Base-by-base conservation (phyloP, 495 filamentous ascomycete species). In the Lophiostoma macrostomum region DNA sequence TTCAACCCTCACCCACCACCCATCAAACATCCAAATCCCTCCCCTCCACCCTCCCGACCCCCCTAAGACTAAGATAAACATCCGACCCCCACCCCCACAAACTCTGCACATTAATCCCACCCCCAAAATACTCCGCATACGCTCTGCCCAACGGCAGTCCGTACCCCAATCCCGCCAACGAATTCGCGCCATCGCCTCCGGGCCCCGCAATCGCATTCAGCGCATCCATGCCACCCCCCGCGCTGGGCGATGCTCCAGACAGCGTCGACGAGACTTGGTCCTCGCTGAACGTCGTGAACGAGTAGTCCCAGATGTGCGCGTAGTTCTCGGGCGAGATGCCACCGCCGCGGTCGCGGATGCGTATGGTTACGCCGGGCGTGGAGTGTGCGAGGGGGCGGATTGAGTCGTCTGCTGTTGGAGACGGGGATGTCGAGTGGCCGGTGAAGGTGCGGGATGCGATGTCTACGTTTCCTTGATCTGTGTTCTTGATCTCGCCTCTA, bases 61-160 rank as follows among this genome's bases (percentile, higher is more conserved):
- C 93, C 67, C 89, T 87, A 60, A 98, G 64, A 34, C 79, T 85
- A 50, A 91, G 56, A 67, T 90, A 91, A 12, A 91, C 87, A 74
- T 91, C 80, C 45, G 85, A 83, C 2, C 93, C 93, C 93, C 93
- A 98, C 12, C 93, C 93, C 76, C 86, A 95, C 28, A 96, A 66
- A 64, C 88, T 96, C 76, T 97, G 93, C 50, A 98, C 83, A 6
- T 80, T 81, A 56, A 98, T 90, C n/a, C 91, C 89, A 1, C 93
- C 93, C 1, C 93, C 93, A 75, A 98, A 98, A 64, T 97, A 96
- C 72, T 98, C 91, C 0, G 93, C 93, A 71, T 98, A 98, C 0
- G 93, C 91, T 58, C 93, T 79, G 43, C 90, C 89, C 30, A 98
- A 70, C 31, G 93, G 93, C 52, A 98, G 62, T 11, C 93, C 93